Evolutionary conservation across 1,284 basidiomycete species (phyloP).

Genomic region (Fistulinella cinereoalba): DNA sequence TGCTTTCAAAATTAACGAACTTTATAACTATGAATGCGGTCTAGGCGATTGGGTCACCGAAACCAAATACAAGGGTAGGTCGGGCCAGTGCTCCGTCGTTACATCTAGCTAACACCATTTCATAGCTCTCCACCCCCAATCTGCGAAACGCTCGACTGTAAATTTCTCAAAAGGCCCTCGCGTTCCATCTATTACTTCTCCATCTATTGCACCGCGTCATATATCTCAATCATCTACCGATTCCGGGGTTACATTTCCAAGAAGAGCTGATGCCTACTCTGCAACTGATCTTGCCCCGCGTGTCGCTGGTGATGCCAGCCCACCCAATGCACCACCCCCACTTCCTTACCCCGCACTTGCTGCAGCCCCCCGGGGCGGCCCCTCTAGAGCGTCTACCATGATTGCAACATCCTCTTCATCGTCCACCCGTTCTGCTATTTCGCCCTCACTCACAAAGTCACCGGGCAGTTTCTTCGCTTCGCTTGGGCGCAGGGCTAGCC

Average conservation of each 20-base stretch:
- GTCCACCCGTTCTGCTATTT: slow-evolving; percentile 27
- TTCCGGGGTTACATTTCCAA: slow-evolving; percentile 76
- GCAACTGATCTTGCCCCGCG: slow-evolving; percentile 69
- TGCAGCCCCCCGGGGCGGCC: slow-evolving; percentile 28
- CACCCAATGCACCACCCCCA: slow-evolving; percentile 55
- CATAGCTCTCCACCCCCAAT: slow-evolving; percentile 29
- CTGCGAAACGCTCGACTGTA: slow-evolving; percentile 22
- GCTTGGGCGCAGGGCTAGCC: slow-evolving; percentile 67
- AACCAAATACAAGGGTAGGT: slow-evolving; percentile 53
- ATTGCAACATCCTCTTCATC: slow-evolving; percentile 37
- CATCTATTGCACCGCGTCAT: slow-evolving; percentile 54
- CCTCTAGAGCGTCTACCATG: slow-evolving; percentile 27
- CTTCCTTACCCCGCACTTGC: slow-evolving; percentile 75
- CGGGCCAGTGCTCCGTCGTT: background rate
- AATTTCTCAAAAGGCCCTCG: slow-evolving; percentile 27
- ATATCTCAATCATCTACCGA: slow-evolving; percentile 66
- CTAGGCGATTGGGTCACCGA: slow-evolving; percentile 72
- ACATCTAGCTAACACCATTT: slow-evolving; percentile 9
- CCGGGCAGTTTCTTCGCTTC: slow-evolving; percentile 69
- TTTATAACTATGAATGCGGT: slow-evolving; percentile 76
- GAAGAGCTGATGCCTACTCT: slow-evolving; percentile 67
- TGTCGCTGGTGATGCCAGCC: slow-evolving; percentile 41
- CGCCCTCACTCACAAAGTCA: slow-evolving; percentile 38
- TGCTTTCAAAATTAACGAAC: slow-evolving; percentile 80
- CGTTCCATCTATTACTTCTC: slow-evolving; percentile 32